Base-by-base conservation (phyloP, 2,329 filamentous ascomycete genomes). In the Scedosporium boydii region DNA sequence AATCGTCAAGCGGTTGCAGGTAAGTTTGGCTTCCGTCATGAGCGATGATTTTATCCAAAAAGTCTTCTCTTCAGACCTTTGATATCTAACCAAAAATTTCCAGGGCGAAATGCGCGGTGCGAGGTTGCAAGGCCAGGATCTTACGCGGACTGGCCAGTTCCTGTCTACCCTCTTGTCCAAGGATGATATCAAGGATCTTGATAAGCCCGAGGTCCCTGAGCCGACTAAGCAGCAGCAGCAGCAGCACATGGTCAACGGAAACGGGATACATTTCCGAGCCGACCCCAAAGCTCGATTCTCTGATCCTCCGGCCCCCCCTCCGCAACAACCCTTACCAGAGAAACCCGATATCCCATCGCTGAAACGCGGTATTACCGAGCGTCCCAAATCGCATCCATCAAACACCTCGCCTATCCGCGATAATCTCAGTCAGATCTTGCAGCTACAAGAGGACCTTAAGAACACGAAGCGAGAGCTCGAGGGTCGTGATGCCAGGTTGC, bases 91-190 rank as follows among this genome's bases (percentile, higher is more conserved):
- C 18, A 18, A 56, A 46, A 6, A 68, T 63, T 6, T 18, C 62
- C 42, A 97, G 92, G 84, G 86, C 69, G 95, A 99, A 76, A 91
- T 98, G 83, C 91, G 93, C 71, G 87, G 87, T 69, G 93, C 95
- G 48, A 89, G 89, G 68, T 85, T 96, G 65, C 93, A 98, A 72
- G 87, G 90, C 3, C 88, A 92, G 69, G 93, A 98, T 67, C 82
- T 99, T 34, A 83, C 86, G 42, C 87, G 92, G 62, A 93, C 93
- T 2, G 86, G 89, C 65, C 87, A 92, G 62, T 96, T 95, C 69
- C 82, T 98, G 66, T 87, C 87, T 64, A 82, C 87, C 0, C 80
- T 98, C 6, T 76, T 96, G 55, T 86, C 87, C 14, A 87, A 90
- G 68, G 89, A 95, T 27, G 82, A 77, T 62, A 67, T 87, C 38